Percentiles rank a stretch among this genome's conserved stretches.
These are phyloP conservation scores for Lentinula sp. DNA, from an alignment of 768 basidiomycete genomes.

Conservation along the genomic window DNA sequence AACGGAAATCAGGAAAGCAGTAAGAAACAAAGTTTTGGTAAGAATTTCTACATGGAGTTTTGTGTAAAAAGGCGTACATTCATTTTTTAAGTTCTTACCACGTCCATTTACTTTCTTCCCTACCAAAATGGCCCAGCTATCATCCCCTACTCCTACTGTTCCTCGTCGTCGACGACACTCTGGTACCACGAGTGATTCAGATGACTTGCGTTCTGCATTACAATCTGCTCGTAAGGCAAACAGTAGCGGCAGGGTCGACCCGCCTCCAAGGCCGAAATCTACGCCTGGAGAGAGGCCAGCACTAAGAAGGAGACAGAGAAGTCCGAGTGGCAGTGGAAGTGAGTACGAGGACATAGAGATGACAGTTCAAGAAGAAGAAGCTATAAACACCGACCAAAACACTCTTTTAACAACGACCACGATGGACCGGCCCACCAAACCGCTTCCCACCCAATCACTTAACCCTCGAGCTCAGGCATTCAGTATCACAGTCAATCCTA, in stretches of 20 bases:
- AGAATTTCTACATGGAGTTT: neutral
- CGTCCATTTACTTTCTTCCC: neutral
- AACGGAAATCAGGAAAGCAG: neutral
- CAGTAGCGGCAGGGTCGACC: conserved; percentile 25
- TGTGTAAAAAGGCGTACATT: neutral
- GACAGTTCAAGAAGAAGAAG: conserved; percentile 17
- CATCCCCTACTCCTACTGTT: conserved; percentile 2
- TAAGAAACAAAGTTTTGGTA: neutral
- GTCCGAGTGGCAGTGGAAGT: conserved; percentile 31
- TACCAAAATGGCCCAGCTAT: neutral
- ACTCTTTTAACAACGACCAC: conserved; percentile 12
- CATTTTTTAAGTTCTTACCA: neutral
- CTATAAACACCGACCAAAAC: conserved; percentile 9
- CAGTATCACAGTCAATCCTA: conserved; percentile 30
- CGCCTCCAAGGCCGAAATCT: conserved; percentile 69
- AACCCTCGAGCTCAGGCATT: conserved; percentile 5
- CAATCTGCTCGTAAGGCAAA: neutral
- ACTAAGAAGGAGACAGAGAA: conserved; percentile 39
- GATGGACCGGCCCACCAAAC: conserved; percentile 51
- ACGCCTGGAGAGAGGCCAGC: conserved; percentile 60
- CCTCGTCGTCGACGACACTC: conserved; percentile 8
- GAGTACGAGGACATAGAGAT: conserved; percentile 26
- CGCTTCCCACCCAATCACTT: conserved; percentile 37
- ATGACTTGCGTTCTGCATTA: conserved; percentile 1
- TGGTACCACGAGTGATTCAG: neutral